phyloP scores from a whole-genome alignment of 768 basidiomycete genomes.

The Candolleomyces aberdarensis region DNA sequence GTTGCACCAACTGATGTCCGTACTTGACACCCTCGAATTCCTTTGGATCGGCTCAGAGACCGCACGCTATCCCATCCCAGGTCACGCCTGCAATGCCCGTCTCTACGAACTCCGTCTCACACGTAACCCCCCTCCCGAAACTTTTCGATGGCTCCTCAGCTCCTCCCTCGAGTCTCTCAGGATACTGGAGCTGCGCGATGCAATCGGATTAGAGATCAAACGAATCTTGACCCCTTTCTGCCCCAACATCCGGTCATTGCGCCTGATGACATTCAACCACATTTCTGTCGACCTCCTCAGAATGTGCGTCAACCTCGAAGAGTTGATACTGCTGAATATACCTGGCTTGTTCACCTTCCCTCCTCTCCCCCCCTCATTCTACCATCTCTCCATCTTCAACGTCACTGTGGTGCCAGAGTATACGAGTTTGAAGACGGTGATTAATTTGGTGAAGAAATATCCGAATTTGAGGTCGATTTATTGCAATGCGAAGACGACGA shows the following conservation, averaged over 20 bases:
- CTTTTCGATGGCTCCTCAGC: constrained; percentile 7
- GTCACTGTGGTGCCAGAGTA: neutral
- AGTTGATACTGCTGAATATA: constrained; percentile 35
- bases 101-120: constrained; percentile 41
- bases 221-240: constrained; percentile 25
- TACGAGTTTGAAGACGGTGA: neutral
- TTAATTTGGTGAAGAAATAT: neutral
- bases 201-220: constrained; percentile 22
- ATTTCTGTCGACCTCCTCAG: constrained; percentile 30
- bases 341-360: constrained; percentile 30
- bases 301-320: constrained; percentile 35
- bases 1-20: neutral
- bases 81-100: neutral
- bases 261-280: constrained; percentile 32
- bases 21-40: neutral
- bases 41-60: neutral
- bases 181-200: constrained; percentile 39
- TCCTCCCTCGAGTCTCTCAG: constrained; percentile 20
- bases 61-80: neutral
- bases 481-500: neutral
- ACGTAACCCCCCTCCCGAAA: constrained; percentile 23
- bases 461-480: neutral
- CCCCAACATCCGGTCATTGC: constrained; percentile 39
- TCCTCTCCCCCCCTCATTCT: constrained; percentile 32
- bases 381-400: constrained; percentile 26